Percentiles rank a stretch among this genome's conserved stretches.
Conservation (phyloP, 108 stramenopile genomes). For the Cyclotella choctawhatcheeana region DNA sequence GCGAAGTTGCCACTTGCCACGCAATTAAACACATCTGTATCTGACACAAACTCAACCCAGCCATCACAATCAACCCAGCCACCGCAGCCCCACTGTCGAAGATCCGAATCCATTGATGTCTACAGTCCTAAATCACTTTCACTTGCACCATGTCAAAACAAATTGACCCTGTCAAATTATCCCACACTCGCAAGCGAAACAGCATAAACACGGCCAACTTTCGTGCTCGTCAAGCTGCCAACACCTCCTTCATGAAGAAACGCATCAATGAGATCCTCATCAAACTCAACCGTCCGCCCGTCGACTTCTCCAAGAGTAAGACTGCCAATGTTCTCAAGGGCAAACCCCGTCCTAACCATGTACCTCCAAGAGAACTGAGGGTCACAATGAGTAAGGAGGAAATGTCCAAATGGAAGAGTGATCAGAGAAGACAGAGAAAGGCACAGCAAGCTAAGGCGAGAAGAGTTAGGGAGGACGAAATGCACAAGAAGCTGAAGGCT, state of each 20-base stretch:
- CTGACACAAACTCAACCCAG: too few relatives aligned
- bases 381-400: not conserved
- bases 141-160: too few relatives aligned
- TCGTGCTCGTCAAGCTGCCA: not conserved
- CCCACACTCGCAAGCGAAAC: not conserved
- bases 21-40: too few relatives aligned
- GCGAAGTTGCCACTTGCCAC: too few relatives aligned
- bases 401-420: not conserved
- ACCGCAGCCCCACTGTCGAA: too few relatives aligned
- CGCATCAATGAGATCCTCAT: not conserved
- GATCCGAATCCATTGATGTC: too few relatives aligned
- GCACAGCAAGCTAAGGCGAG: not conserved
- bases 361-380: not conserved
- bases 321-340: not conserved
- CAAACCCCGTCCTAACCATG: not conserved
- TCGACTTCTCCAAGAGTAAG: not conserved
- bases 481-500: not conserved
- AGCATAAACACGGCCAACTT: not conserved
- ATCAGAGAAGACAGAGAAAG: not conserved
- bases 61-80: too few relatives aligned
- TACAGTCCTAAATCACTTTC: too few relatives aligned
- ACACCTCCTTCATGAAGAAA: not conserved
- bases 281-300: not conserved
- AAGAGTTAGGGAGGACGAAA: not conserved
- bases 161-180: not conserved